Percentiles rank a stretch among this genome's conserved stretches.
phyloP scores from a whole-genome alignment of 2,329 filamentous ascomycete species.

The Sclerotinia sclerotiorum region DNA sequence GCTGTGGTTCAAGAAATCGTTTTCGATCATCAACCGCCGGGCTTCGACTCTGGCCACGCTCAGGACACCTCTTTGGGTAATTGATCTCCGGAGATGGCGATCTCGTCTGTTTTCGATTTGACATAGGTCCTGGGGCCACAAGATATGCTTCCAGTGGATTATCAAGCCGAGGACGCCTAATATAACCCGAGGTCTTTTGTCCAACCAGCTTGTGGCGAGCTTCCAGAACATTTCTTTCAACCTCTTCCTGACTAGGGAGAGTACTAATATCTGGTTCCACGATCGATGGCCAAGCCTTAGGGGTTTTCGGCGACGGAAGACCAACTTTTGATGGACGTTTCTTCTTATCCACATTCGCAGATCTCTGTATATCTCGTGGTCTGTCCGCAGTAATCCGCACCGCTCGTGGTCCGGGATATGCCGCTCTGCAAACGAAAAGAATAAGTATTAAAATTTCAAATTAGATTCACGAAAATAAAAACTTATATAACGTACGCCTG shows the following conservation, averaged over 20 bases:
- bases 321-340: background rate
- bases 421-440: background rate
- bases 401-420: constrained; percentile 12
- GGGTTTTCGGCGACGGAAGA: constrained; percentile 17
- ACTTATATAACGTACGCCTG: constrained; percentile 11
- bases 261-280: constrained; percentile 18
- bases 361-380: background rate
- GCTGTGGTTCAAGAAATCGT: background rate
- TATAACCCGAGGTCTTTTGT: background rate
- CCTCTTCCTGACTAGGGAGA: constrained; percentile 8
- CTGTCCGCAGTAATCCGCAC: background rate
- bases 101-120: background rate
- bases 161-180: background rate
- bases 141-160: background rate
- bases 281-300: constrained; percentile 19
- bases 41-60: background rate
- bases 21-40: background rate
- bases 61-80: background rate
- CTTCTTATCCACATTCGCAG: background rate
- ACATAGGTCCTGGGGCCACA: constrained; percentile 4
- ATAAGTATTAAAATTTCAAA: background rate
- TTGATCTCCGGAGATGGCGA: background rate
- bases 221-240: background rate
- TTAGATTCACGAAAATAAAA: background rate
- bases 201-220: background rate